phyloP scores from a whole-genome alignment of 2,329 filamentous ascomycete species.

The Talaromyces sp. region DNA sequence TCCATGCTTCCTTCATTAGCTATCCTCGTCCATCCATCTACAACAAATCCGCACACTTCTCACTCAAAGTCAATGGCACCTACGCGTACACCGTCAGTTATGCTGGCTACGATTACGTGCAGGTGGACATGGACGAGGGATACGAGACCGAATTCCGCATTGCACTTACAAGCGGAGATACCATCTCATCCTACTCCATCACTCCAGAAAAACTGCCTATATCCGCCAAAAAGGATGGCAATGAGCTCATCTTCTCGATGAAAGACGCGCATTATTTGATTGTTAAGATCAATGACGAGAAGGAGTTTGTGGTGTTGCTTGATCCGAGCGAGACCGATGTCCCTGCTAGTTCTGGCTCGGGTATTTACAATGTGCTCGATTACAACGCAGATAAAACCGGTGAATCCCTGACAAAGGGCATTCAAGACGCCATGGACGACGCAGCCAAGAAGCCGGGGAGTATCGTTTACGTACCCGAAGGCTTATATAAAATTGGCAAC shows the following conservation, averaged over 20 bases:
- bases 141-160: background rate
- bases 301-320: background rate
- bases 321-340: background rate
- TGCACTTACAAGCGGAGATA: background rate
- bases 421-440: background rate
- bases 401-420: background rate
- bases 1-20: background rate
- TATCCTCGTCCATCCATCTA: background rate
- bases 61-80: background rate
- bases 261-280: background rate
- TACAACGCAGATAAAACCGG: background rate
- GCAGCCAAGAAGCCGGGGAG: background rate
- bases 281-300: background rate
- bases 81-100: background rate
- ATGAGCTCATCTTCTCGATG: background rate
- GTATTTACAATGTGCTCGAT: background rate
- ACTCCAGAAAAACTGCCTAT: background rate
- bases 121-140: background rate
- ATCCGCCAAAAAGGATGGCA: background rate
- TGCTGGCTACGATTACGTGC: background rate
- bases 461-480: background rate
- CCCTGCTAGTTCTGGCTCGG: background rate
- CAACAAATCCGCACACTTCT: background rate
- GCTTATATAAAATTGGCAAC: background rate
- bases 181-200: background rate